Percentiles rank a stretch among this genome's conserved stretches.
Conservation (phyloP, 768 basidiomycete genomes). For the Kockovaella imperatae region DNA sequence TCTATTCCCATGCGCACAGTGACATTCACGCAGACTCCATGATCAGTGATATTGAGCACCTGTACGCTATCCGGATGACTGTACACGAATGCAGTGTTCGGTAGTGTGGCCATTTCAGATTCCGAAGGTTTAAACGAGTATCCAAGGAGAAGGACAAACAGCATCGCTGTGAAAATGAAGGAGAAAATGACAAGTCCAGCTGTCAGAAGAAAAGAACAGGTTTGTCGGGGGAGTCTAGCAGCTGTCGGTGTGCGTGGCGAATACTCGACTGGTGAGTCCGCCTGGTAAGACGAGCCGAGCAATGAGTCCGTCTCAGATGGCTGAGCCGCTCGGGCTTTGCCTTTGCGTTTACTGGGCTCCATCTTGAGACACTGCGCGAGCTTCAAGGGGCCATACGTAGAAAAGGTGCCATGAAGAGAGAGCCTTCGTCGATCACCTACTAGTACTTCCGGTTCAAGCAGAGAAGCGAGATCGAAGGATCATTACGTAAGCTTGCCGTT, state of each 20-base stretch:
- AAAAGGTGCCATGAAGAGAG: not conserved
- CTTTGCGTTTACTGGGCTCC: conserved; percentile 9
- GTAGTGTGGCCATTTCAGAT: conserved; percentile 22
- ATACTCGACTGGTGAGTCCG: not conserved
- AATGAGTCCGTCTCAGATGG: conserved; percentile 12
- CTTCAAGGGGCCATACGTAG: not conserved
- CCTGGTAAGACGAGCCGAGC: conserved; percentile 7
- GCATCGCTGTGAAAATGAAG: conserved; percentile 13
- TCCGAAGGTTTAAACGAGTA: conserved; percentile 33
- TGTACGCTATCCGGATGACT: conserved; percentile 24
- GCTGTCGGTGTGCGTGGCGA: not conserved
- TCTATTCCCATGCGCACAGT: conserved; percentile 35
- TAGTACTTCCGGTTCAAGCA: too few species aligned
- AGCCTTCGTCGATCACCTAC: too few species aligned
- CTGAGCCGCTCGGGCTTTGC: conserved; percentile 6
- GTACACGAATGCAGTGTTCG: conserved; percentile 29
- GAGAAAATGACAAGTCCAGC: conserved; percentile 19
- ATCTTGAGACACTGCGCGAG: conserved; percentile 1
- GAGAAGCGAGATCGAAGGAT: too few species aligned
- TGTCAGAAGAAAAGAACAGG: conserved; percentile 15
- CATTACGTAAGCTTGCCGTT: too few species aligned
- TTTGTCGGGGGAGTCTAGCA: not conserved
- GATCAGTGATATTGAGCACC: conserved; percentile 38
- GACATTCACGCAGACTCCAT: conserved; percentile 33
- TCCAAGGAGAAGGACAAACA: conserved; percentile 28